Conservation (phyloP, 108 stramenopile genomes). For the Cyclostephanos invisitatus region DNA sequence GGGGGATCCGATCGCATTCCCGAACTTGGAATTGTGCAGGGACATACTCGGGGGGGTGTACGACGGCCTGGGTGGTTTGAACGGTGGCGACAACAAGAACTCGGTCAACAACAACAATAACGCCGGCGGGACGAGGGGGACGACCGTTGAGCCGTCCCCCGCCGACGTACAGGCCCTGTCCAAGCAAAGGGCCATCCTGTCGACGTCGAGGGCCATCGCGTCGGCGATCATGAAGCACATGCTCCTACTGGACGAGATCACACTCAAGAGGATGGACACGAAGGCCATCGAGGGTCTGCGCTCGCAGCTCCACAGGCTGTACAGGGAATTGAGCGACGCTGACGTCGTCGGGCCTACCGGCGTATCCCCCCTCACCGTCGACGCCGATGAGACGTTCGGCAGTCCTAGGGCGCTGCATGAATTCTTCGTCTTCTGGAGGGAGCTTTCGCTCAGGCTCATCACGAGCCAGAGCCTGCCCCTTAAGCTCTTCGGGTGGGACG, state of each 20-base stretch:
- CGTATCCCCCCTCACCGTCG: not conserved
- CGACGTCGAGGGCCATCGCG: slow-evolving; percentile 35
- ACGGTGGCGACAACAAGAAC: slow-evolving; percentile 25
- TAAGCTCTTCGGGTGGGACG: slow-evolving; percentile 86
- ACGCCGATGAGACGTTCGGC: not conserved
- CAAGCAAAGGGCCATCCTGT: slow-evolving; percentile 51
- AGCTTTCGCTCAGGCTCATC: slow-evolving; percentile 65
- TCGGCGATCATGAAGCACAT: slow-evolving; percentile 67
- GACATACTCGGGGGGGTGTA: slow-evolving; percentile 28
- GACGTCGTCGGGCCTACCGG: not conserved
- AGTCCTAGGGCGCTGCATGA: slow-evolving; percentile 44
- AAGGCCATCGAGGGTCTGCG: slow-evolving; percentile 50
- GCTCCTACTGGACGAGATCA: slow-evolving; percentile 50
- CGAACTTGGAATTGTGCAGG: slow-evolving; percentile 20
- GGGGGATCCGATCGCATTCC: slow-evolving; percentile 45
- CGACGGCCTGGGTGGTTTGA: slow-evolving; percentile 8
- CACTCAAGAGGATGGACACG: slow-evolving; percentile 60
- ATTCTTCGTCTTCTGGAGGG: slow-evolving; percentile 74
- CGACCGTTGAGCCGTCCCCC: not conserved
- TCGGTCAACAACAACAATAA: slow-evolving; percentile 23
- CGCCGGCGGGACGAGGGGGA: not conserved
- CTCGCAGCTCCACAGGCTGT: slow-evolving; percentile 43
- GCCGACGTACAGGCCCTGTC: slow-evolving; percentile 7
- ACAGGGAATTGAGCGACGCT: slow-evolving; percentile 38
- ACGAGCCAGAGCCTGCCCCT: slow-evolving; percentile 75